These are phyloP conservation scores for Actinidia chinensis DNA, from an alignment of 179 eudicot genomes.

Conservation along the genomic window DNA sequence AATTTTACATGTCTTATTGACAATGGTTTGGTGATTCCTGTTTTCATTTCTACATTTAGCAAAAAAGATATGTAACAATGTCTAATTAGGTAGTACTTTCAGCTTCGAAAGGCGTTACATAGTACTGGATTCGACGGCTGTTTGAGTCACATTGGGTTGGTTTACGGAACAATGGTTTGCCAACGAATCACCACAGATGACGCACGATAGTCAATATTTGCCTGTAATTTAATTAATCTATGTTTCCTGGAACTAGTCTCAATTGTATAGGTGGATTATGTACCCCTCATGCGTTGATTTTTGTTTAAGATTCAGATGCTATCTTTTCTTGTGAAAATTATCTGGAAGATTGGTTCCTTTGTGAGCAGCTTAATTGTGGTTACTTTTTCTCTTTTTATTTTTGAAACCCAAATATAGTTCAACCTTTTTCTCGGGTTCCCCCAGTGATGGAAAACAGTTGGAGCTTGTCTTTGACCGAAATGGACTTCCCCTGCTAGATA, in stretches of 20 bases:
- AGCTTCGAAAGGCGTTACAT: neutral
- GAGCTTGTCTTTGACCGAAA: conserved; percentile 97
- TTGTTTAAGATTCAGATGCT: no score
- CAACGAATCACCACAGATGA: neutral
- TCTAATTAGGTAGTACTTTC: no score
- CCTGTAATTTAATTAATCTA: neutral
- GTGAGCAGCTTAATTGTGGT: neutral
- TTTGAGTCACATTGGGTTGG: neutral
- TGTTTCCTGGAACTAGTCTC: neutral
- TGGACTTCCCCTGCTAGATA: conserved; percentile 99
- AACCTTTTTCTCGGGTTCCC: neutral
- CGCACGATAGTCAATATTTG: no score
- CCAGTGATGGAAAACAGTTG: conserved; percentile 97
- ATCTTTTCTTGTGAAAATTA: conserved; percentile 1
- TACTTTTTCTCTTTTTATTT: neutral
- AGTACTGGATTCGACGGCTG: neutral
- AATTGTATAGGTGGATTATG: neutral
- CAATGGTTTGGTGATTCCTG: neutral
- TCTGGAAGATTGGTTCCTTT: neutral
- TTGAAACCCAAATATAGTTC: neutral
- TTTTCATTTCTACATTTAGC: neutral
- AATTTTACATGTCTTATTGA: neutral
- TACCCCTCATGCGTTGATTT: no score
- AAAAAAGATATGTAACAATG: neutral
- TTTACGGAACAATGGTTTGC: neutral